A percentile compares a stretch with the other conserved stretches of the same genome.
Evolutionary conservation across 1,284 basidiomycete species (phyloP).

Genomic region (Cryptococcus sp.): DNA sequence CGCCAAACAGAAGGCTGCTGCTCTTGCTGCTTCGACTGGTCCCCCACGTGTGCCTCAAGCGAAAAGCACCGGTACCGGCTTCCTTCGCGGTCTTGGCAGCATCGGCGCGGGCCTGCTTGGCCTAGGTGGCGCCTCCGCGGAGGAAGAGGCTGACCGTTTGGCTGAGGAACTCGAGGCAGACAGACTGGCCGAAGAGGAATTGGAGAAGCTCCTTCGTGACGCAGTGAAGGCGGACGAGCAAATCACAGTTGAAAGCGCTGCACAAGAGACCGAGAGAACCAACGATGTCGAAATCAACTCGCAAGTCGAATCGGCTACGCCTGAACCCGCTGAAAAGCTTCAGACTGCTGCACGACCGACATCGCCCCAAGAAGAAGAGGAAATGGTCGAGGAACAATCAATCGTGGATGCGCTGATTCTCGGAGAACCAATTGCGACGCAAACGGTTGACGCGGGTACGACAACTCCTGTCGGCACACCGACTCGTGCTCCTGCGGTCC

Average conservation of each 20-base stretch:
- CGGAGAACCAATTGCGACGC: not conserved
- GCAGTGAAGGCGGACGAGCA: conserved; percentile 7
- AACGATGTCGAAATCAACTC: not conserved
- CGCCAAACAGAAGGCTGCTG: conserved; percentile 31
- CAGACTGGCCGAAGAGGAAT: conserved; percentile 31
- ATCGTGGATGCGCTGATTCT: conserved; percentile 13
- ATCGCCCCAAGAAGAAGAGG: conserved; percentile 20
- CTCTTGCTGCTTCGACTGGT: conserved; percentile 11
- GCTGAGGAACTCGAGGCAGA: conserved; percentile 37
- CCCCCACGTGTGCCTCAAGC: conserved; percentile 14
- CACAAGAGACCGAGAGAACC: not conserved
- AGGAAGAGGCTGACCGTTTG: conserved; percentile 29
- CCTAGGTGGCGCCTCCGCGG: conserved; percentile 23
- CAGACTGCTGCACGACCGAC: not conserved
- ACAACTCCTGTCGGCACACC: conserved; percentile 29
- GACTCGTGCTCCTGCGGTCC: conserved; percentile 4
- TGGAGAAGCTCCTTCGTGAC: conserved; percentile 31
- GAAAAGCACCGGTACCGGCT: conserved; percentile 37
- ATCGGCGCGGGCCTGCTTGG: conserved; percentile 31
- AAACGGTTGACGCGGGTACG: conserved; percentile 6
- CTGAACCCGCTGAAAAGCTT: not conserved
- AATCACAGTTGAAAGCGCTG: too few relatives aligned
- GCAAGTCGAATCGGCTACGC: conserved; percentile 19
- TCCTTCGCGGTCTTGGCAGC: conserved; percentile 42
- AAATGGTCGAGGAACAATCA: conserved; percentile 22